Base-by-base conservation (phyloP, 2,329 filamentous ascomycete species). In the Didymella lethalis region DNA sequence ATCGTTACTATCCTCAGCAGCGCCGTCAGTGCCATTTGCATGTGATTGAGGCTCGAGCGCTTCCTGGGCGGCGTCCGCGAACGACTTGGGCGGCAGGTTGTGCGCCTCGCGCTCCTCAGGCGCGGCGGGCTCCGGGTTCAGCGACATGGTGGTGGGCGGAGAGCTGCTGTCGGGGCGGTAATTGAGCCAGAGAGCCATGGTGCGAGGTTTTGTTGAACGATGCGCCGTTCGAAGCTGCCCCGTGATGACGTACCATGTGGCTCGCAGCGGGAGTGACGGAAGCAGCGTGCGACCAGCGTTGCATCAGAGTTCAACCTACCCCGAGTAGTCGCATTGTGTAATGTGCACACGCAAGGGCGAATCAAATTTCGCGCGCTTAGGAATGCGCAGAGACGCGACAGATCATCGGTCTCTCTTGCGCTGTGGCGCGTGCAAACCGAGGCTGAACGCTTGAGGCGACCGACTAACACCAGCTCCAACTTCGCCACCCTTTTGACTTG, bases 21-120 rank as follows among this genome's bases (percentile, higher is more conserved):
- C 58, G 57, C 59, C 64, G 36, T 71, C 63, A 23, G 48, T 59
- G 20, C 44, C 57, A 31, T 64, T 65, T 28, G 46, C 66, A 65
- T 73, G 69, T 65, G 68, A 68, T 60, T 65, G 61, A 45, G 63
- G 59, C 52, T 69, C 56, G 28, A 74, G 61, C 54, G 67, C 72
- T 57, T 76, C 67, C 62, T 77, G 69, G 57, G 75, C 75, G 31
- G 79, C 79, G 60, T 78, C 79, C 32, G 77, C 78, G 65, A 79
- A 81, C 47, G 77, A 78, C 65, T 81, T 82, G 59, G 77, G 77
- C 18, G 76, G 66, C 32, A 80, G 73, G 34, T 76, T 58, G 18
- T 77, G 73, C 38, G 75, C 68, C 34, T 75, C 66, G 51, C 79
- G 77, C 63, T 77, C 75, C 40, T 74, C 66, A 14, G 78, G 76